Percentiles rank a stretch among this genome's conserved stretches.
Conservation (phyloP, 306 rosid genomes). For the Luffa acutangula region DNA sequence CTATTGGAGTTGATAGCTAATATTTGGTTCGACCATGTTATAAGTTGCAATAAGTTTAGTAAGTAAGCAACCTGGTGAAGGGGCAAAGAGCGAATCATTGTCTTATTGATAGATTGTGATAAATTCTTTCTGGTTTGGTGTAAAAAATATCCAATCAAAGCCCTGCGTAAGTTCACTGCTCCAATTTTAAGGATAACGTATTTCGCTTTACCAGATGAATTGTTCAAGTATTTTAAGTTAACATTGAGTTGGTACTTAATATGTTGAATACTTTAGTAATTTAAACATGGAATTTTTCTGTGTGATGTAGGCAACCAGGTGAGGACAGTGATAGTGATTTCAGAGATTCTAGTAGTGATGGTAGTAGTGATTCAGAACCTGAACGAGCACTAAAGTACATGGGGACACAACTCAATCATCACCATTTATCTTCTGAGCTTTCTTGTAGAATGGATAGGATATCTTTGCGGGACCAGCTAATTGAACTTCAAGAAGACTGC, state of each 20-base stretch:
- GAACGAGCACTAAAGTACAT: constrained; percentile 30
- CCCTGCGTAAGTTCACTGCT: not conserved
- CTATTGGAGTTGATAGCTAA: not conserved
- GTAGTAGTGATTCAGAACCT: constrained; percentile 68
- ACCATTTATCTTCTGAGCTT: constrained; percentile 27
- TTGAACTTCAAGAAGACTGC: constrained; percentile 47
- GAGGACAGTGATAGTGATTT: constrained; percentile 84
- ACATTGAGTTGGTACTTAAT: not conserved
- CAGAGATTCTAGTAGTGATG: constrained; percentile 85
- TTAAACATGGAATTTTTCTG: not conserved
- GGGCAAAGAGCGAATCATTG: not conserved
- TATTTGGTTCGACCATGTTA: not conserved
- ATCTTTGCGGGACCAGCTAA: constrained; percentile 45
- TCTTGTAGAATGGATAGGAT: constrained; percentile 39
- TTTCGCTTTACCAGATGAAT: not conserved
- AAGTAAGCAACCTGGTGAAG: not conserved
- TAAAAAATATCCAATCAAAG: not conserved
- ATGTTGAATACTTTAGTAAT: not conserved
- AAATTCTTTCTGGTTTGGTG: not conserved
- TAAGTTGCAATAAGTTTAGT: not conserved
- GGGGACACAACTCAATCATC: constrained; percentile 38
- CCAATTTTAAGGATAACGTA: not conserved
- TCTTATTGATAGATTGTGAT: not conserved
- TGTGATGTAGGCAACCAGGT: constrained; percentile 47
- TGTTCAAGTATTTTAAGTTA: not conserved